Evolutionary conservation across 495 filamentous ascomycete genomes (phyloP), one percentile per base, ranked within the genome.

Genomic region (Penicillium subrubescens): DNA sequence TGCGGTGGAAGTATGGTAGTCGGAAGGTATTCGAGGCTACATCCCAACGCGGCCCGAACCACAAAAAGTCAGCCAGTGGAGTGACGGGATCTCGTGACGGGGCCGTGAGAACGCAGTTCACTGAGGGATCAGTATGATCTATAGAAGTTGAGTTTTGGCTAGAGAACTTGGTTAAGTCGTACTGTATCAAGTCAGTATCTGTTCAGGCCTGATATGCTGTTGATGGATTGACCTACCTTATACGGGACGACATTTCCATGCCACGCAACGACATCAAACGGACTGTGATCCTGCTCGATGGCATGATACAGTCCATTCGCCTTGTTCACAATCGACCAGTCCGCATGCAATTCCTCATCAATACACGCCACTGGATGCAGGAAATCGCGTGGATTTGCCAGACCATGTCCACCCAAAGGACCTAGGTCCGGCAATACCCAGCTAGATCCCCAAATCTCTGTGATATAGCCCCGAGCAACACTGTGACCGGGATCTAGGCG

Each of bases 211-310:
- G 37, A 41, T 33, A 19, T 17, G 23, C 48, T 29, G 17, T 53
- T 17, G 21, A 17, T 17, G 15, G 5, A 17, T 23, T 11, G 60
- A 23, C 59, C 46, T 41, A 74, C 74, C 68, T 80, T 80, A 54
- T 80, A 81, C 10, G 77, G 79, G 52, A 77, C 73, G n/a, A 77
- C 75, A 61, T 80, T 80, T 2, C 78, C 78, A 66, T 80, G 78
- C 78, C 78, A 79, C 6, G 78, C 78, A 11, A 80, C 73, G 6
- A 80, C 51, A 41, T 80, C 78, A 51, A 76, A 80, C 0, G 76
- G 78, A 41, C 72, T 80, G 58, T 79, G 78, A 59, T 80, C 75
- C 55, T 80, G 78, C 43, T 75, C 70, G 44, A 79, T 77, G 19
- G 74, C 73, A 64, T 71, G 62, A n/a, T 73, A 73, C 33, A 65